phyloP scores from a whole-genome alignment of 1,284 basidiomycete genomes.

The Apiotrichum mycotoxinovorans region DNA sequence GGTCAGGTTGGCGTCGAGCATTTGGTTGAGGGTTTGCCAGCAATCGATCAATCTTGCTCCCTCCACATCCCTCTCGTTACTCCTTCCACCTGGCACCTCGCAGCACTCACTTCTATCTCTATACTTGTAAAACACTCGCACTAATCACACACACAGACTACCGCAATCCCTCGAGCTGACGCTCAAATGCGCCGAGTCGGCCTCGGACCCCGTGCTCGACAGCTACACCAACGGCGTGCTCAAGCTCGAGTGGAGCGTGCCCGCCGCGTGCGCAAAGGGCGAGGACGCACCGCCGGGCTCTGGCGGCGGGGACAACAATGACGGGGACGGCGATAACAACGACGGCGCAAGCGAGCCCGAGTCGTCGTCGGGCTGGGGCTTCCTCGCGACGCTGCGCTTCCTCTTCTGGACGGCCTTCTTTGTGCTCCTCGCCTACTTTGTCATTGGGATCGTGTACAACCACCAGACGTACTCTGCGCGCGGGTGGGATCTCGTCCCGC shows the following conservation, averaged over 20 bases:
- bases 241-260: slow-evolving; percentile 40
- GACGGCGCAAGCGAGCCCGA: background rate
- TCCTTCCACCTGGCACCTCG: no score
- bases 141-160: slow-evolving; percentile 1
- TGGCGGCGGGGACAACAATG: background rate
- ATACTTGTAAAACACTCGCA: no score
- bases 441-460: slow-evolving; percentile 50
- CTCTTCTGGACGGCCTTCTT: slow-evolving; percentile 39
- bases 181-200: slow-evolving; percentile 13
- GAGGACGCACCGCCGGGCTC: slow-evolving; percentile 11
- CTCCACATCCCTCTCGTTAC: no score
- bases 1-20: no score
- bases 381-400: slow-evolving; percentile 30
- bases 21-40: no score
- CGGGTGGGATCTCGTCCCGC: slow-evolving; percentile 50
- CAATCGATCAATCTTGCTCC: no score
- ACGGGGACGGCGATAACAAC: slow-evolving; percentile 3
- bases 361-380: slow-evolving; percentile 16
- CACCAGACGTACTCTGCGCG: slow-evolving; percentile 50
- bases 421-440: slow-evolving; percentile 41
- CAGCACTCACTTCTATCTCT: no score
- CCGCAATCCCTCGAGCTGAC: slow-evolving; percentile 3
- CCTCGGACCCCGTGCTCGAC: slow-evolving; percentile 11
- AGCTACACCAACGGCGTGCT: slow-evolving; percentile 38
- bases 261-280: slow-evolving; percentile 41